Evolutionary conservation across 495 filamentous ascomycete genomes (phyloP).

Genomic region (Aspergillus haitiensis): DNA sequence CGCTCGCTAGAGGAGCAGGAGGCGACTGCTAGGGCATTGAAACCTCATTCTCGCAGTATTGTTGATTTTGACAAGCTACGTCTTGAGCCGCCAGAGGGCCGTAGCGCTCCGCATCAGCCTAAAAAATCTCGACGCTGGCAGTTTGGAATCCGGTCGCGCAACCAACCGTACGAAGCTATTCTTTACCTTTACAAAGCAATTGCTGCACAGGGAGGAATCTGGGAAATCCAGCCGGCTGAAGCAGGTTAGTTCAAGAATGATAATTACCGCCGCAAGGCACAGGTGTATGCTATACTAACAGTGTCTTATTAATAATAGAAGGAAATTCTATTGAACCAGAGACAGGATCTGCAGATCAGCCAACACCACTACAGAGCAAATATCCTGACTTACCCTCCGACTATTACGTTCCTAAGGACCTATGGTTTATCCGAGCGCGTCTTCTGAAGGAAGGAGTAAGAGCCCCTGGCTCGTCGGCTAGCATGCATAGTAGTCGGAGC

Average conservation of each 20-base stretch:
- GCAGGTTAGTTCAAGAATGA: conserved; percentile 31
- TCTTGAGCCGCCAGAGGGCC: conserved; percentile 66
- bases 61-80: conserved; percentile 54
- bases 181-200: conserved; percentile 91
- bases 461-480: conserved; percentile 52
- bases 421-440: conserved; percentile 91
- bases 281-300: neutral
- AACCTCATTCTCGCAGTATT: conserved; percentile 72
- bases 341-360: conserved; percentile 30
- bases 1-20: conserved; percentile 72
- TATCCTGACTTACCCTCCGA: conserved; percentile 51
- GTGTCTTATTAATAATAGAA: neutral
- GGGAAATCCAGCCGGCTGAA: conserved; percentile 58
- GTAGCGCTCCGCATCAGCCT: conserved; percentile 53
- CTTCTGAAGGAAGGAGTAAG: conserved; percentile 73
- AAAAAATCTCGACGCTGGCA: conserved; percentile 89
- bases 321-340: conserved; percentile 3
- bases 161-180: conserved; percentile 90
- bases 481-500: conserved; percentile 57
- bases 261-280: no score
- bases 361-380: conserved; percentile 46
- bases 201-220: conserved; percentile 79
- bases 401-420: conserved; percentile 84
- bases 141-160: conserved; percentile 92
- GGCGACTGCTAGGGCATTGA: conserved; percentile 70